Base-by-base conservation (phyloP, 148 eudicot species). In the Vaccinium myrtillus region DNA sequence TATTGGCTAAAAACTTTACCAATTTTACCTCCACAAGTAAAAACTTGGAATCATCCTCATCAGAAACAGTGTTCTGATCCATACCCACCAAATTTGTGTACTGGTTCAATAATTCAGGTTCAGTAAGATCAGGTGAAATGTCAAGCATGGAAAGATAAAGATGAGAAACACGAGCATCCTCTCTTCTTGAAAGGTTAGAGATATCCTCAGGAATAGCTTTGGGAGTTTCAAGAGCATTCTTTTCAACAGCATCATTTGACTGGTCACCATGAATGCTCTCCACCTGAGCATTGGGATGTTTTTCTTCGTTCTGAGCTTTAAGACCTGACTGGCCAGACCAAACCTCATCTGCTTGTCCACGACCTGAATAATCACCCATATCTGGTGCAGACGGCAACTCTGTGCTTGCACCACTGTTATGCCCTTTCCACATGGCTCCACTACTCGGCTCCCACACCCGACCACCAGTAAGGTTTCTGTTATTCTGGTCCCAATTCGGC, bases 91-190 rank as follows among this genome's bases (percentile, higher is more conserved):
- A 85, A 86, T 81, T 85, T 50, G 87, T 84, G 83, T 85, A 96
- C 89, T 94, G 89, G 77, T 86, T 82, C 87, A 89, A 96, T 81
- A 96, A 69, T 77, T 93, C 99, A 15, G 93, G 94, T 65, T 92
- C 89, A 77, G 91, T 86, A 90, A 96, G 92, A 82, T 93, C 94
- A 39, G 89, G 85, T 36, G 98, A 94, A 77, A 96, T 89, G 81
- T 96, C 98, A 83, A 96, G 92, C 89, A 85, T 89, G 59, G 93
- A 89, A 83, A 96, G 91, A 89, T 94, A 96, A 79, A 90, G 84
- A 84, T 84, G 90, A 55, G 87, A 88, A 79, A 83, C 43, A 81
- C 9, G 56, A 87, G 83, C 84, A 81, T 89, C 94, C 86, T 92
- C 92, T 81, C 86, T 79, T 82, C 46, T 69, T 56, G 82, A 80